A percentile compares a stretch with the other conserved stretches of the same genome.
Conservation (phyloP, 345 rosid genomes). For the Mangifera indica region DNA sequence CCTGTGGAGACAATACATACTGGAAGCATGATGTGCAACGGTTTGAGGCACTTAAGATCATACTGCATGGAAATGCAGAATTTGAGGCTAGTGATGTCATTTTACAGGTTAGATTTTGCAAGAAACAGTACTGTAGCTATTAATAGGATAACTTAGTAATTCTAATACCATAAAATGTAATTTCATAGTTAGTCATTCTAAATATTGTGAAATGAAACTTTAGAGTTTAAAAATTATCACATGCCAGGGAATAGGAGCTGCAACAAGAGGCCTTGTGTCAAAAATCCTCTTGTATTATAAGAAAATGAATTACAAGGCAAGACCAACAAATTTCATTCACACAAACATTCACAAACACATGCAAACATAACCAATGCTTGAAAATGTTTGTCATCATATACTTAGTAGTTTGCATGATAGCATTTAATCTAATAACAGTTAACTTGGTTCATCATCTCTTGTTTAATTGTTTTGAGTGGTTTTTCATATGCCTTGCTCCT, state of each 20-base stretch:
- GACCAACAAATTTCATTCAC: neutral
- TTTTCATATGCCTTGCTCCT: neutral
- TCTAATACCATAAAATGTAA: neutral
- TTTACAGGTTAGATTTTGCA: constrained; percentile 51
- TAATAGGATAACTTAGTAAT: neutral
- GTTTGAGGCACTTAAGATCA: constrained; percentile 62
- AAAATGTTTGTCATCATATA: neutral
- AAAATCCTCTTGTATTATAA: neutral
- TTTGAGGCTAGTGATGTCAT: constrained; percentile 76
- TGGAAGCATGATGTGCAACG: constrained; percentile 83
- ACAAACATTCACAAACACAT: neutral
- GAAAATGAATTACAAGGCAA: neutral
- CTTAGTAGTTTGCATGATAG: neutral
- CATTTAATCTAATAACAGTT: neutral
- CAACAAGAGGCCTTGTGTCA: neutral
- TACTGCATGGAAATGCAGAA: constrained; percentile 88
- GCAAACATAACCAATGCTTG: neutral
- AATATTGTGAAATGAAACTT: neutral
- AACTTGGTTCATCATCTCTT: neutral
- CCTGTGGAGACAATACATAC: constrained; percentile 58
- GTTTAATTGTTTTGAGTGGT: neutral
- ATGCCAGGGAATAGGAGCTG: constrained; percentile 1
- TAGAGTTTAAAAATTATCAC: neutral
- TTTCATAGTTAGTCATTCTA: neutral
- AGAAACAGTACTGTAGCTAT: neutral